These are phyloP conservation scores for Lipomyces yamanashiensis DNA, from an alignment of 805 yeast species.

Conservation along the genomic window DNA sequence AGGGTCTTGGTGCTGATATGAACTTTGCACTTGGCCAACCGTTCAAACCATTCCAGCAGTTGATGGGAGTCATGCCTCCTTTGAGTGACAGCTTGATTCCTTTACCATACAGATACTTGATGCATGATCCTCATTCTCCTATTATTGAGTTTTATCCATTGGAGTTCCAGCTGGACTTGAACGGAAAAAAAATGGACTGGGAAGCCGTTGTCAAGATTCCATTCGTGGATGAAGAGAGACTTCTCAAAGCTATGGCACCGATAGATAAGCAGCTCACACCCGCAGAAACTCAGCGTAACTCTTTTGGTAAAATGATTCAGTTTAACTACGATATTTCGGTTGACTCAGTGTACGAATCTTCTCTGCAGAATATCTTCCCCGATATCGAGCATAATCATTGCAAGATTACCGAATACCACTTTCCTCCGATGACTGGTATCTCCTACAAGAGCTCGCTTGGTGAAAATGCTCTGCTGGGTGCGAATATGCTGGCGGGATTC, in stretches of 20 bases:
- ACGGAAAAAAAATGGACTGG: conserved; percentile 96
- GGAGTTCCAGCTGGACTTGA: conserved; percentile 84
- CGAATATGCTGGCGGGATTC: conserved; percentile 82
- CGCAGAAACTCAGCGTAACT: conserved; percentile 75
- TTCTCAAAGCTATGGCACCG: conserved; percentile 74
- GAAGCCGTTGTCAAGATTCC: conserved; percentile 93
- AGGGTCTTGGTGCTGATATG: conserved; percentile 63
- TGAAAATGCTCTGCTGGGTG: conserved; percentile 70
- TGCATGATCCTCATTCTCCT: conserved; percentile 86
- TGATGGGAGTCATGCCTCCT: conserved; percentile 97
- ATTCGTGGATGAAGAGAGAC: conserved; percentile 83
- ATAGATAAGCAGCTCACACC: conserved; percentile 63
- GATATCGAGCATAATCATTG: conserved; percentile 83
- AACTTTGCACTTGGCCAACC: conserved; percentile 75
- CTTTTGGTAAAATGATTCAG: conserved; percentile 69
- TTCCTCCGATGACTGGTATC: conserved; percentile 55
- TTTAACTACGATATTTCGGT: conserved; percentile 80
- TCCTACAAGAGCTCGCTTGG: conserved; percentile 56
- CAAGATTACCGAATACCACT: conserved; percentile 59
- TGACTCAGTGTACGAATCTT: conserved; percentile 68
- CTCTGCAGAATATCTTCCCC: conserved; percentile 74
- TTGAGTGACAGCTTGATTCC: conserved; percentile 85
- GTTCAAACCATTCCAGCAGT: conserved; percentile 89
- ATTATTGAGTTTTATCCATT: conserved; percentile 88
- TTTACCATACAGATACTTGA: conserved; percentile 68